Evolutionary conservation across 2,329 filamentous ascomycete species (phyloP), one percentile per base, ranked within the genome.

Genomic region (Zalaria obscura): DNA sequence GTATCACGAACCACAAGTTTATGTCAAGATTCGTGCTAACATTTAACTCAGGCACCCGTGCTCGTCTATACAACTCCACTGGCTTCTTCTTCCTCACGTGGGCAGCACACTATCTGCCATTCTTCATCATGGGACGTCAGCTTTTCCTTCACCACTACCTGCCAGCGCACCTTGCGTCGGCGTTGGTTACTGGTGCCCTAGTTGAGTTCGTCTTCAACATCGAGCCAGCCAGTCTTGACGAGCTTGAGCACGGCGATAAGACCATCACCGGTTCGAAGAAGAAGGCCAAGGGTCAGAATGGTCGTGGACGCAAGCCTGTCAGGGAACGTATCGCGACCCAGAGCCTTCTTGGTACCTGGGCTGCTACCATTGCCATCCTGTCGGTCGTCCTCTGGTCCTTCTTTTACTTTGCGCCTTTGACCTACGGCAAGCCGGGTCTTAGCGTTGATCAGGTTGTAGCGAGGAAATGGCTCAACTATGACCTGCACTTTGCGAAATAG

Each of bases 1-100:
- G 87, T 81, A 35, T 33, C 27, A 18, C 8, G 6, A 25, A 36
- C 25, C 34, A 34, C 40, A 27, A 5, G 26, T 29, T 33, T 25
- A 33, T 27, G 35, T 18, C 18, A 18, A 18, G 18, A 18, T 18
- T 18, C 18, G 2, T 45, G 41, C 58, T 67, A 56, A 68, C 55
- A 37, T 41, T 42, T 37, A 35, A 46, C 38, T 38, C 57, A 82
- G 87, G 87, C 50, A 87, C 91, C 27, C 88, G 91, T 50, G 88
- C 84, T 25, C 87, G 88, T 48, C 74, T 98, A 39, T 98, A 98
- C 68, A 96, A 96, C 72, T 95, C 87, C 41, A 96, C 91, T 1
- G 91, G 91, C 25, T 98, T 98, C 75, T 93, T 98, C 70, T 96
- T 95, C 77, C 76, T 98, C 43, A 86, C 87, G 42, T 98, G 91